A percentile compares a stretch with the other conserved stretches of the same genome.
Evolutionary conservation across 2,329 filamentous ascomycete species (phyloP).

Genomic region (Ceratocystis destructans): DNA sequence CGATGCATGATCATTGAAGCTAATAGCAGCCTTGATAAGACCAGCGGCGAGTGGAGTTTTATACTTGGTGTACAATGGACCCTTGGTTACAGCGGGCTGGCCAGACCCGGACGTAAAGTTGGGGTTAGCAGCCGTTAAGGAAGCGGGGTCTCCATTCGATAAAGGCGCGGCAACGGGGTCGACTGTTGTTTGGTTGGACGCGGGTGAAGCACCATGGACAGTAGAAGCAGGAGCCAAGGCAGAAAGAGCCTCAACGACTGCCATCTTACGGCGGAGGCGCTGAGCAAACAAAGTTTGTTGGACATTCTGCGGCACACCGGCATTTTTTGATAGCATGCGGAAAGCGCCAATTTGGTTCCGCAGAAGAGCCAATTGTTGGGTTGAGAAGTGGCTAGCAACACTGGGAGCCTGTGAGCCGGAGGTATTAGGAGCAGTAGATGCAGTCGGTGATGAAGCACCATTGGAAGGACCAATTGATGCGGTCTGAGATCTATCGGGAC

Average conservation of each 20-base stretch:
- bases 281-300: slow-evolving; percentile 74
- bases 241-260: slow-evolving; percentile 33
- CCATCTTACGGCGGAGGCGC: slow-evolving; percentile 44
- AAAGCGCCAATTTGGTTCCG: slow-evolving; percentile 84
- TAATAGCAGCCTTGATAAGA: slow-evolving; percentile 47
- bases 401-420: slow-evolving; percentile 17
- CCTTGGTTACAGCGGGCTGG: slow-evolving; percentile 27
- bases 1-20: slow-evolving; percentile 63
- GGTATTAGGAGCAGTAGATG: slow-evolving; percentile 21
- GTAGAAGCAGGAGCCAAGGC: slow-evolving; percentile 23
- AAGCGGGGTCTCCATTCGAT: slow-evolving; percentile 22
- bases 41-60: slow-evolving; percentile 54
- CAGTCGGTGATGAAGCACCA: slow-evolving; percentile 16
- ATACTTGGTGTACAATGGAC: slow-evolving; percentile 54
- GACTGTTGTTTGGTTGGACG: slow-evolving; percentile 24
- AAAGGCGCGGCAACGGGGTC: slow-evolving; percentile 14
- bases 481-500: slow-evolving; percentile 21
- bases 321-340: slow-evolving; percentile 76
- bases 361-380: slow-evolving; percentile 64
- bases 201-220: slow-evolving; percentile 9
- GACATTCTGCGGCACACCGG: slow-evolving; percentile 61
- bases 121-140: slow-evolving; percentile 23
- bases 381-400: slow-evolving; percentile 50
- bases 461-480: slow-evolving; percentile 6
- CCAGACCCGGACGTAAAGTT: slow-evolving; percentile 26